phyloP scores from a whole-genome alignment of 2,329 filamentous ascomycete genomes.

The Blastomyces parvus region DNA sequence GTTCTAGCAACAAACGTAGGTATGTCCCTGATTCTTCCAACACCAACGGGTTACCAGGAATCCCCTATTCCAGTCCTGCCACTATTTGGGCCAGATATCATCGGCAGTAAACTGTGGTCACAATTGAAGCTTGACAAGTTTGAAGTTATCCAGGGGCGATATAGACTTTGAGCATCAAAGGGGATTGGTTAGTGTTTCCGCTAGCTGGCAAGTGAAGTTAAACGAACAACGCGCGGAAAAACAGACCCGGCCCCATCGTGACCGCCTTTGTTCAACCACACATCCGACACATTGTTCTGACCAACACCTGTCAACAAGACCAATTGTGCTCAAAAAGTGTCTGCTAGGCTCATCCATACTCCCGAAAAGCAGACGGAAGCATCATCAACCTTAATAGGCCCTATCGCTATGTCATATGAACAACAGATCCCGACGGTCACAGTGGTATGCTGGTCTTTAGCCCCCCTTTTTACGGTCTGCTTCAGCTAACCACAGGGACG shows the following conservation, averaged over 20 bases:
- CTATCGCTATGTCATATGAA: slow-evolving; percentile 6
- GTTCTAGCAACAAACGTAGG: background rate
- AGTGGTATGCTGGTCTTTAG: slow-evolving; percentile 18
- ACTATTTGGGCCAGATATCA: background rate
- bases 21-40: background rate
- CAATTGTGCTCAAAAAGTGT: background rate
- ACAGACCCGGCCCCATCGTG: background rate
- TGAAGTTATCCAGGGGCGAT: background rate
- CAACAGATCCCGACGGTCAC: slow-evolving; percentile 29
- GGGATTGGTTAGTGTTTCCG: background rate
- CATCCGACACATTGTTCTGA: background rate
- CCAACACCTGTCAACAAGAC: background rate
- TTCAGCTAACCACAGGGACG: background rate
- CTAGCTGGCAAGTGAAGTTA: background rate
- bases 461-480: background rate
- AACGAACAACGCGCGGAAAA: background rate
- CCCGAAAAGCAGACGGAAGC: background rate
- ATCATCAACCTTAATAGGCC: background rate
- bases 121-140: background rate
- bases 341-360: background rate
- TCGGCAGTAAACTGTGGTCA: background rate
- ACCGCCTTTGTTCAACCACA: background rate
- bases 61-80: background rate
- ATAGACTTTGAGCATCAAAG: background rate
- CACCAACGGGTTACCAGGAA: background rate